Percentiles rank a stretch among this genome's conserved stretches.
These are phyloP conservation scores for Penstemon newberryi DNA, from an alignment of 257 asterid species.

Conservation along the genomic window DNA sequence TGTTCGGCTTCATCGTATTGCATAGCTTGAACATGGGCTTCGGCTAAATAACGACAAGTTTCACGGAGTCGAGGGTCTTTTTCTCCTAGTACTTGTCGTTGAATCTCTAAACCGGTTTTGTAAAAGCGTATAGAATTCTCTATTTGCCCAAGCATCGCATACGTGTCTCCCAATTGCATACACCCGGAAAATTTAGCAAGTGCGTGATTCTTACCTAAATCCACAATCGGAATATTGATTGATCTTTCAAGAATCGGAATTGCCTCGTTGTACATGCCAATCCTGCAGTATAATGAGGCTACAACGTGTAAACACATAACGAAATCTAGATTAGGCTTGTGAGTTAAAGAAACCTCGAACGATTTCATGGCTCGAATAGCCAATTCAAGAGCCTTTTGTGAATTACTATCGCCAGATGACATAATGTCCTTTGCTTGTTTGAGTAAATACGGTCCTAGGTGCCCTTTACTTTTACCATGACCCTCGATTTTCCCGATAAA, in stretches of 20 bases:
- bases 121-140: conserved; percentile 74
- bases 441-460: conserved; percentile 77
- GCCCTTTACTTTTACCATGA: conserved; percentile 35
- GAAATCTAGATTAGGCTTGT: conserved; percentile 56
- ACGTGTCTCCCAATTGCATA: conserved; percentile 95
- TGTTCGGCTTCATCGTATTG: conserved; percentile 86
- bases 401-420: conserved; percentile 46
- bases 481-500: conserved; percentile 26
- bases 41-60: conserved; percentile 89
- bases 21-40: conserved; percentile 90
- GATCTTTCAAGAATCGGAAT: conserved; percentile 77
- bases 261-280: conserved; percentile 60
- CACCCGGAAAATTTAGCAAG: conserved; percentile 93
- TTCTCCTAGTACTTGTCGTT: conserved; percentile 74
- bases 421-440: conserved; percentile 77
- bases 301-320: conserved; percentile 86
- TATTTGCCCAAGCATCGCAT: conserved; percentile 81
- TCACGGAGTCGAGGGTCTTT: conserved; percentile 76
- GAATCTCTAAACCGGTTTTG: conserved; percentile 84
- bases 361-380: conserved; percentile 73
- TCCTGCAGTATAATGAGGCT: conserved; percentile 67
- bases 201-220: conserved; percentile 75
- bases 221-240: conserved; percentile 73
- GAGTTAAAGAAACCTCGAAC: conserved; percentile 44
- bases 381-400: conserved; percentile 68